These are phyloP conservation scores for Coriaria nepalensis DNA, from an alignment of 306 rosid genomes.

Conservation along the genomic window DNA sequence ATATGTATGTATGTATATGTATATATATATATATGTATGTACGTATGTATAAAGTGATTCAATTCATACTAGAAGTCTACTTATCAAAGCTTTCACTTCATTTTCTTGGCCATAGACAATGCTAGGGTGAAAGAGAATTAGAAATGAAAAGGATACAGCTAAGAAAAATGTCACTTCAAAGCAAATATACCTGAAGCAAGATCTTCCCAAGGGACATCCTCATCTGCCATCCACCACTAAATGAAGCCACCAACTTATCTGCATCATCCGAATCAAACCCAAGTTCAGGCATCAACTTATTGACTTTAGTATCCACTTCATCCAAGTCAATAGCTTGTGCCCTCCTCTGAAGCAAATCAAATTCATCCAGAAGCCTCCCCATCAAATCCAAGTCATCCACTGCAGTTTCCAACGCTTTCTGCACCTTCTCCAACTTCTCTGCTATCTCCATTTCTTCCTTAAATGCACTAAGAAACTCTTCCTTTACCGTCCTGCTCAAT, in stretches of 20 bases:
- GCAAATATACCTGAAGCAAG: conserved; percentile 59
- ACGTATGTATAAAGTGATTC: no score
- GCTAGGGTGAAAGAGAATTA: not conserved
- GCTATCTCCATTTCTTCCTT: conserved; percentile 87
- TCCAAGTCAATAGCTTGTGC: conserved; percentile 65
- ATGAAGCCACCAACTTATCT: conserved; percentile 83
- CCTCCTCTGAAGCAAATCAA: conserved; percentile 70
- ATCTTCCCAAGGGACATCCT: conserved; percentile 98
- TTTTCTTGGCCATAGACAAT: no score
- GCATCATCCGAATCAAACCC: conserved; percentile 77
- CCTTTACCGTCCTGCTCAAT: conserved; percentile 68
- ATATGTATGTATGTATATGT: no score
- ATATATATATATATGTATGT: no score
- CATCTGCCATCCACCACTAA: conserved; percentile 99
- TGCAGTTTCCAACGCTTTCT: conserved; percentile 75
- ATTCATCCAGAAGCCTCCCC: conserved; percentile 94
- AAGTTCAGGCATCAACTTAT: conserved; percentile 80
- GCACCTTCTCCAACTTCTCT: conserved; percentile 64
- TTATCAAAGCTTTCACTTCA: no score
- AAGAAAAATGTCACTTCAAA: not conserved
- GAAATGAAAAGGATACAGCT: conserved; percentile 5
- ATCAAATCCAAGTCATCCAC: conserved; percentile 75
- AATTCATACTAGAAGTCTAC: no score
- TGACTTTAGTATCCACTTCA: conserved; percentile 63
- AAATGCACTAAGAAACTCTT: conserved; percentile 79